Evolutionary conservation across 1,139 yeast species (phyloP), one percentile per base, ranked within the genome.

Genomic region (Candida frijolesensis): DNA sequence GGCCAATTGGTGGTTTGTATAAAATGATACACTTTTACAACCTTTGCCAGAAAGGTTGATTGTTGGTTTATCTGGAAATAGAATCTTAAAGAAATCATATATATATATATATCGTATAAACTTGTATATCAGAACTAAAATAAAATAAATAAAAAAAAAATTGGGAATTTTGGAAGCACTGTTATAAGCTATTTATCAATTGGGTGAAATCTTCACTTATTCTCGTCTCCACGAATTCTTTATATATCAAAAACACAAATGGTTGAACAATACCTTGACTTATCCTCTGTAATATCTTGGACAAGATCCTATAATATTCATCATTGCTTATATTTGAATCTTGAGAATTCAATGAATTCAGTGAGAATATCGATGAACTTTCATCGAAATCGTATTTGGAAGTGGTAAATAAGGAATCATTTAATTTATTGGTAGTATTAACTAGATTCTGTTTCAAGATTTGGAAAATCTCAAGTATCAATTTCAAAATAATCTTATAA

Each of bases 241-340:
- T 57, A 47, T 72, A 58, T 4, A 73, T 51, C 51, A 70, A 59
- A 46, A 61, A 62, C 32, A 69, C 61, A 51, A 76, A 72, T 8
- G 81, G 81, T 49, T 74, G 77, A 10, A 72, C 60, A 41, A 76
- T 58, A 1, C 80, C 80, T 22, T 52, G 54, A 33, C 65, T 62
- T 3, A 76, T 60, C 38, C 78, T 56, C 45, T 59, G 60, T 44
- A 72, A 53, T 4, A 71, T 64, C 46, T 68, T 71, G 38, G 60
- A 61, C 38, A 74, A 57, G 4, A 70, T 52, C 49, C 61, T 61
- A 42, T 65, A 53, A 54, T 74, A 76, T 53, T 75, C 80, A 37
- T 72, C 78, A 33, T 61, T 54, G 2, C 69, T 53, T 15, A 67
- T 60, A 18, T 57, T 48, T 3, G 70, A 60, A 42, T 65, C 72